Evolutionary conservation across 768 basidiomycete species (phyloP), one percentile per base, ranked within the genome.

Genomic region (Dentipellis fragilis): DNA sequence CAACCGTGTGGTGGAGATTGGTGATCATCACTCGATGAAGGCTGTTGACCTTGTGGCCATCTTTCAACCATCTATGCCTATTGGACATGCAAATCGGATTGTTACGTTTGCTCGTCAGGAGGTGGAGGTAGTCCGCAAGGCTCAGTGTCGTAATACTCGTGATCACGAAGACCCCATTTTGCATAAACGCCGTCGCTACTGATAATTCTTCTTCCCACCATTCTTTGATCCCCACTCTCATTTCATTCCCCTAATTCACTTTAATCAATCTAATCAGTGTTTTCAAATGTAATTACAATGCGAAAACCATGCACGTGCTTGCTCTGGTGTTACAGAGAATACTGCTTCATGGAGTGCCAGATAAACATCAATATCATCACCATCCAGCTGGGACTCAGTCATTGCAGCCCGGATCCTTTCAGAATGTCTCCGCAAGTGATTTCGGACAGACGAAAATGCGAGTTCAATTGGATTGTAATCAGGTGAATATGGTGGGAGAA

Each of bases 391-490:
- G n/a, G 38, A 16, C 12, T 14, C 16, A 2, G 21, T 12, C 46
- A 17, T 48, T 10, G 21, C 10, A 22, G 21, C 46, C 46, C 11
- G 19, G 10, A 22, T 17, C 46, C 19, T 17, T 12, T 39, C 16
- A 10, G 38, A 39, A 22, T 48, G 10, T 10, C 46, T 10, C 19
- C 21, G 46, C 46, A 48, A n/a, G 21, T 19, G 10, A 17, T 10
- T 22, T 48, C 65, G 65, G 35, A 66, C 56, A 8, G 59, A 53
- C 0, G 64, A 66, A 51, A 69, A 68, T 1, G 55, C 65, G 12
- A 60, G 56, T 52, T 68, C 64, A 34, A 68, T 67, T 2, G 66
- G 68, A 46, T 66, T 67, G 52, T 58, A 57, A 42, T 68, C 66
- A 5, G 68, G 66, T 0, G 64, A 67, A 54, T 68, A 68, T 12